Evolutionary conservation across 805 yeast genomes (phyloP).

Genomic region (Kazachstania psychrophila): DNA sequence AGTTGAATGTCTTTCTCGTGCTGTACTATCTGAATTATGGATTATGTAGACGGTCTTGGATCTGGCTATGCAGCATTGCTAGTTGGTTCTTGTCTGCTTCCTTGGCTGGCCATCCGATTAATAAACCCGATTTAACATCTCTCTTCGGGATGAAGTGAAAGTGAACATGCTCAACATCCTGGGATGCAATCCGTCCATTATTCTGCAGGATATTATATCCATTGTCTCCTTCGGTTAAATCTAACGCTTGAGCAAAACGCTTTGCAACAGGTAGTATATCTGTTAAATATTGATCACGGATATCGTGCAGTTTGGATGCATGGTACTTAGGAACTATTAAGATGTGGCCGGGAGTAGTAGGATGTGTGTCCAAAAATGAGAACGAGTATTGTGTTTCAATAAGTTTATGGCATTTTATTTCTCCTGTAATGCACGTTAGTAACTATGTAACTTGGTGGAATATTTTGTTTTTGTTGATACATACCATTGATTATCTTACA

Average conservation of each 20-base stretch:
- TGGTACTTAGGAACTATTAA: conserved; percentile 86
- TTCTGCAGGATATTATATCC: conserved; percentile 86
- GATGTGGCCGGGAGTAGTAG: conserved; percentile 83
- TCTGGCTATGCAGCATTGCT: conserved; percentile 43
- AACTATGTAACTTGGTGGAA: not conserved
- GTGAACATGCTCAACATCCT: conserved; percentile 90
- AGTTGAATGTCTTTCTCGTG: too few species aligned
- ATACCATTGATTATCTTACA: conserved; percentile 83
- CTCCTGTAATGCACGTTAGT: conserved; percentile 40
- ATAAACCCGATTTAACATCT: conserved; percentile 61
- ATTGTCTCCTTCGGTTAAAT: conserved; percentile 46
- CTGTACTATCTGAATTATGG: not conserved
- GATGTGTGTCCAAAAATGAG: conserved; percentile 88
- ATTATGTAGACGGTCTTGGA: not conserved
- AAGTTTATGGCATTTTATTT: conserved; percentile 83
- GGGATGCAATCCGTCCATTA: conserved; percentile 92
- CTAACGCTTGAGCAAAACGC: conserved; percentile 67
- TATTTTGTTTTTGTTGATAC: conserved; percentile 13
- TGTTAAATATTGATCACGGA: conserved; percentile 81
- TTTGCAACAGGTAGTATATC: conserved; percentile 88
- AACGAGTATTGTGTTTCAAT: conserved; percentile 71
- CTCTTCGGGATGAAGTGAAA: conserved; percentile 92
- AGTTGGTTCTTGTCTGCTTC: conserved; percentile 64
- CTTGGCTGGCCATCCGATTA: conserved; percentile 87
- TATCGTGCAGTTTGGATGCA: conserved; percentile 82